Evolutionary conservation across 768 basidiomycete genomes (phyloP).

Genomic region (Phaeotremella fagi): DNA sequence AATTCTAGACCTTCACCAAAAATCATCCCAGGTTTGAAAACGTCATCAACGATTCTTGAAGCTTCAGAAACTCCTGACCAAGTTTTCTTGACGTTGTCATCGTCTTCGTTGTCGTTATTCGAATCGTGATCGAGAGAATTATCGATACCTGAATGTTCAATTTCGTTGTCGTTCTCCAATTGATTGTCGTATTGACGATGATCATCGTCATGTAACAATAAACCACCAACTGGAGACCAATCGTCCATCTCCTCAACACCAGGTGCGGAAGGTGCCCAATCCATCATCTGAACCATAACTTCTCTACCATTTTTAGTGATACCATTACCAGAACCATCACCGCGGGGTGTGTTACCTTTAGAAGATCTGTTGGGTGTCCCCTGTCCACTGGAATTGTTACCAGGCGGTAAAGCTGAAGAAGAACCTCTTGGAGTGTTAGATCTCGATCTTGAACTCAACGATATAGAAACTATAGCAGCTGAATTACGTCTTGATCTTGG

Average conservation of each 20-base stretch:
- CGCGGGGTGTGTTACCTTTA: constrained; percentile 10
- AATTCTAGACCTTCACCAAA: constrained; percentile 47
- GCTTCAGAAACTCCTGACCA: constrained; percentile 21
- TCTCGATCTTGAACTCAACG: constrained; percentile 29
- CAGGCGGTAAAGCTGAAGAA: constrained; percentile 14
- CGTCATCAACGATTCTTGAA: constrained; percentile 23
- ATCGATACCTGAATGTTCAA: constrained; percentile 3
- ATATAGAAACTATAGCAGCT: constrained; percentile 41
- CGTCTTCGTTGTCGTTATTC: constrained; percentile 2
- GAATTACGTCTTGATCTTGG: constrained; percentile 34
- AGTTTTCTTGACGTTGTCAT: constrained; percentile 11
- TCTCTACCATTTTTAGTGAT: constrained; percentile 4
- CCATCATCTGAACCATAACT: constrained; percentile 26
- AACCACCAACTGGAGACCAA: constrained; percentile 40
- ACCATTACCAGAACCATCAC: constrained; percentile 2
- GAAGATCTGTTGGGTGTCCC: constrained; percentile 31
- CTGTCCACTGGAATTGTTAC: constrained; percentile 16
- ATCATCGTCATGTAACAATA: constrained; percentile 29
- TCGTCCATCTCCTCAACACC: constrained; percentile 28
- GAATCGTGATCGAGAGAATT: no score
- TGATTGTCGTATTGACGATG: no score
- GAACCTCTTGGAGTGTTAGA: constrained; percentile 36
- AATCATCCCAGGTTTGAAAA: constrained; percentile 35
- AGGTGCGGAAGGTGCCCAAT: constrained; percentile 4
- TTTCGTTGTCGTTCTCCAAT: constrained; percentile 17